Evolutionary conservation across 2,329 filamentous ascomycete genomes (phyloP).

Genomic region (Hypomyces perniciosus): DNA sequence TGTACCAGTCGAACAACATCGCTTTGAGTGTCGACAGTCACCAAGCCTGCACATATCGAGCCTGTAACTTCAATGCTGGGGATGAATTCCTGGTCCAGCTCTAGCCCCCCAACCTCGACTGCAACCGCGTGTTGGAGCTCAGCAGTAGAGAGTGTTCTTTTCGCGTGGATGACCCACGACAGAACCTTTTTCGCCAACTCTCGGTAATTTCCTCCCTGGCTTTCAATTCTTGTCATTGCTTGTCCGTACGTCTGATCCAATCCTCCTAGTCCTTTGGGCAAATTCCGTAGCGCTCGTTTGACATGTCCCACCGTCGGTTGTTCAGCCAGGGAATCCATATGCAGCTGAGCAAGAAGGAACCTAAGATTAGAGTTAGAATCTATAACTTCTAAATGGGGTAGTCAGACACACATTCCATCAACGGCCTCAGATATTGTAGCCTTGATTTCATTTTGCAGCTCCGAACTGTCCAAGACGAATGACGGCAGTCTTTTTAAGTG

Average conservation of each 20-base stretch:
- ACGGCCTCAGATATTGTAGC: background rate
- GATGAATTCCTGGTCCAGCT: conserved; percentile 31
- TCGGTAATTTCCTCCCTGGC: conserved; percentile 24
- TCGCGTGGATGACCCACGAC: conserved; percentile 34
- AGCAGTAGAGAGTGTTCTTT: conserved; percentile 22
- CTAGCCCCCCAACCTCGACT: conserved; percentile 19
- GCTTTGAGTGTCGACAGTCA: conserved; percentile 30
- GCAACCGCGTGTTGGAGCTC: conserved; percentile 39
- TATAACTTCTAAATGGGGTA: too few relatives aligned
- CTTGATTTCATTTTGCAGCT: background rate
- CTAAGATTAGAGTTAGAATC: background rate
- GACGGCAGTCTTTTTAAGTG: background rate
- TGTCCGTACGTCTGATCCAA: background rate
- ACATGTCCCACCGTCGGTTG: too few relatives aligned
- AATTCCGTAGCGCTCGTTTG: too few relatives aligned
- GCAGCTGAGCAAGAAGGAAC: background rate
- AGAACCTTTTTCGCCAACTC: conserved; percentile 32
- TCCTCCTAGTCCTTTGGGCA: background rate
- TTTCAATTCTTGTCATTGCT: conserved; percentile 31
- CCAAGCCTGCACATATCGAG: conserved; percentile 34
- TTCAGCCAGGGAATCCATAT: background rate
- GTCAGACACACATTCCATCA: background rate
- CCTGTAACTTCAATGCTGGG: conserved; percentile 26
- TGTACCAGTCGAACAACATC: conserved; percentile 34
- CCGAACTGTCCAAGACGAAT: background rate